Conservation (phyloP, 257 asterid species). For the Solanum habrochaites region DNA sequence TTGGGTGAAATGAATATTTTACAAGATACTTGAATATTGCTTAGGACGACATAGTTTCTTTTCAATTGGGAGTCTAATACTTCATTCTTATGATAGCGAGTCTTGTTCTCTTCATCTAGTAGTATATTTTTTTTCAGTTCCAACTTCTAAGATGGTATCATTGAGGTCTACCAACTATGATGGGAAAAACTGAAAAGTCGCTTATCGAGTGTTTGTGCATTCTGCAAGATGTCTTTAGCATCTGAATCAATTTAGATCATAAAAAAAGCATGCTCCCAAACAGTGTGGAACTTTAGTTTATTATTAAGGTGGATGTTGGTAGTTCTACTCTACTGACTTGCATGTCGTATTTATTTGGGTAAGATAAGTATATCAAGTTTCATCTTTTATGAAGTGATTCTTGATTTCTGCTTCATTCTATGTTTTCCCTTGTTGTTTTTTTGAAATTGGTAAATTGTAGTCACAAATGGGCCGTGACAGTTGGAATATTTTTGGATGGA, state of each 20-base stretch:
- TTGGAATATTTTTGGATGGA: too few relatives aligned
- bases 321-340: background rate
- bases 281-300: background rate
- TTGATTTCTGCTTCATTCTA: background rate
- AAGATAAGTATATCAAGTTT: background rate
- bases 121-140: background rate
- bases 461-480: too few relatives aligned
- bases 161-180: background rate
- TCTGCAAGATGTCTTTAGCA: background rate
- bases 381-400: background rate
- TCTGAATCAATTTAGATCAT: background rate
- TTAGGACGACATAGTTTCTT: background rate
- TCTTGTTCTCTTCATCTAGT: background rate
- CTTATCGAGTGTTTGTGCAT: background rate
- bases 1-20: background rate
- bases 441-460: too few relatives aligned
- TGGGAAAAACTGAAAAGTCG: background rate
- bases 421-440: background rate
- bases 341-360: background rate
- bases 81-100: background rate
- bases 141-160: background rate
- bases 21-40: background rate
- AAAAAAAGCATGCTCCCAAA: background rate
- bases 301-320: background rate
- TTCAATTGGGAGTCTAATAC: background rate